Evolutionary conservation across 2,329 filamentous ascomycete genomes (phyloP).

Genomic region (Neonectria magnoliae): DNA sequence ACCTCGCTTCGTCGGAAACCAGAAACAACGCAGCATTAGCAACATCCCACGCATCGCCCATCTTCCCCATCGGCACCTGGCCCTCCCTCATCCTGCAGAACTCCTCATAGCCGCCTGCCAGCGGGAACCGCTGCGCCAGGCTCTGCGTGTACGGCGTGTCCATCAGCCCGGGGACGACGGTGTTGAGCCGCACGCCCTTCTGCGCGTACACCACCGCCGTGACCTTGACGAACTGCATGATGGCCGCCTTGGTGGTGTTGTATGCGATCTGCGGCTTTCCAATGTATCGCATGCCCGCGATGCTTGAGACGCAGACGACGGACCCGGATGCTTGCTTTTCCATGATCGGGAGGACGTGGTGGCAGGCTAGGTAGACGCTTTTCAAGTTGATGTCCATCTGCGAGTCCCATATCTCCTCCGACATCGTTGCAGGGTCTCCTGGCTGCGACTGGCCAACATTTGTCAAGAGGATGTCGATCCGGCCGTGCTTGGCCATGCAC

Average conservation of each 20-base stretch:
- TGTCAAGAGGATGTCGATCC: conserved; percentile 69
- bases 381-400: conserved; percentile 67
- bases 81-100: conserved; percentile 61
- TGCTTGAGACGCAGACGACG: conserved; percentile 60
- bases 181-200: conserved; percentile 61
- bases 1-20: conserved; percentile 66
- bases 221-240: conserved; percentile 60
- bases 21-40: conserved; percentile 66
- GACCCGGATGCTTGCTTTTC: conserved; percentile 54
- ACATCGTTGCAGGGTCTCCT: conserved; percentile 59
- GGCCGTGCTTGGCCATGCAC: conserved; percentile 61
- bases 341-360: conserved; percentile 65
- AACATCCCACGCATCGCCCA: conserved; percentile 70
- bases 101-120: conserved; percentile 56
- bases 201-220: conserved; percentile 61
- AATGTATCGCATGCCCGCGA: conserved; percentile 63
- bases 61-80: conserved; percentile 67
- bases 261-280: conserved; percentile 63
- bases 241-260: conserved; percentile 60
- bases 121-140: conserved; percentile 57
- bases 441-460: conserved; percentile 68
- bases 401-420: conserved; percentile 60
- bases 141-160: conserved; percentile 61
- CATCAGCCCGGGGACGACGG: conserved; percentile 66
- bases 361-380: conserved; percentile 63